These are phyloP conservation scores for Secale cereale DNA, from an alignment of 176 grass and related monocot species.

Conservation along the genomic window DNA sequence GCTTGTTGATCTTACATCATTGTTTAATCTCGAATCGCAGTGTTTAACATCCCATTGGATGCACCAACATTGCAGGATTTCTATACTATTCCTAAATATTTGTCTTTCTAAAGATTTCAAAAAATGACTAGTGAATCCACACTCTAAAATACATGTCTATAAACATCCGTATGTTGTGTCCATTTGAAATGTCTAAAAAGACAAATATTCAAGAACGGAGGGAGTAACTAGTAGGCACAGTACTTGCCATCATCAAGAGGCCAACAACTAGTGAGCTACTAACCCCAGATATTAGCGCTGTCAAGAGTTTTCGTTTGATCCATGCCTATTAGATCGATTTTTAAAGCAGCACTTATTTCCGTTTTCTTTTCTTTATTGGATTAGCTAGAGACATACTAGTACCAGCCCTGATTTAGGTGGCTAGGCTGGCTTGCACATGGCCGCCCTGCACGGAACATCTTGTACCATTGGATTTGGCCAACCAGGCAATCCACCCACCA, in stretches of 20 bases:
- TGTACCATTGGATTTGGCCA: conserved; percentile 8
- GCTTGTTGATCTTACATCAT: not conserved
- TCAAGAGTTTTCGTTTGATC: too few relatives aligned
- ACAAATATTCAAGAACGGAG: too few relatives aligned
- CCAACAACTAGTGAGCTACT: not conserved
- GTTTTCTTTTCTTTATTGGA: not conserved
- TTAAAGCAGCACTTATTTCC: too few relatives aligned
- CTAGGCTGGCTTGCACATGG: conserved; percentile 36
- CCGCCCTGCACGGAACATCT: not conserved
- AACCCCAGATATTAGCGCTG: not conserved
- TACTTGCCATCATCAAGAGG: not conserved
- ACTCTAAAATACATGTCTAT: too few relatives aligned
- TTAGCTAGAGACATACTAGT: not conserved
- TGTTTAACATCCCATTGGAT: too few relatives aligned
- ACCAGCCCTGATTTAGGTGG: not conserved
- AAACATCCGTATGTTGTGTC: too few relatives aligned
- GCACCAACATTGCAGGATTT: too few relatives aligned
- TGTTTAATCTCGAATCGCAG: not conserved
- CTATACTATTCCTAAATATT: too few relatives aligned
- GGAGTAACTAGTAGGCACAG: not conserved
- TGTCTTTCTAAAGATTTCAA: too few relatives aligned
- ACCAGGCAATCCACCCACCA: not conserved
- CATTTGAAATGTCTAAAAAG: too few relatives aligned
- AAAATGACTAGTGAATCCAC: too few relatives aligned
- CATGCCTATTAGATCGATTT: too few relatives aligned